Percentiles rank a stretch among this genome's conserved stretches.
phyloP scores from a whole-genome alignment of 306 rosid species.

The Urtica urens region DNA sequence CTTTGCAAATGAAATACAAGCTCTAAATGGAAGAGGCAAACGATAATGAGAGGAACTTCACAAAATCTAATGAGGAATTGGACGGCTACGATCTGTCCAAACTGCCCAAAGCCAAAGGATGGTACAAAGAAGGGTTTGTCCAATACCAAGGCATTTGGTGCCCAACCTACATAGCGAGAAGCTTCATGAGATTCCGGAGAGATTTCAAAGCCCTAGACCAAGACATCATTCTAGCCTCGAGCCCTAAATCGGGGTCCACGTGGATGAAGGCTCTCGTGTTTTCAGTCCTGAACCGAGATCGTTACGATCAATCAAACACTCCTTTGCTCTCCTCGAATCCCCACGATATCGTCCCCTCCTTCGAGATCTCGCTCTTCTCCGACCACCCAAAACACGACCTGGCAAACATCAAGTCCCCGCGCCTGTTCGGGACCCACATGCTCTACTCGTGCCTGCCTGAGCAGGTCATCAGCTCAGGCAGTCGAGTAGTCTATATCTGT shows the following conservation, averaged over 20 bases:
- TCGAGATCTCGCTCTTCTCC: not conserved
- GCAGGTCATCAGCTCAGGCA: not conserved
- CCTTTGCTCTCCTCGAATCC: not conserved
- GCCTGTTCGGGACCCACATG: not conserved
- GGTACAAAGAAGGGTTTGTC: not conserved
- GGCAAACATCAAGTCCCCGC: not conserved
- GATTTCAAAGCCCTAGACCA: not conserved
- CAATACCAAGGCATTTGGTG: not conserved
- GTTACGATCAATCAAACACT: not conserved
- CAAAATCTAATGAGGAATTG: no score
- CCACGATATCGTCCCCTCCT: not conserved
- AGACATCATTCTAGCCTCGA: not conserved
- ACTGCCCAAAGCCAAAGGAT: not conserved
- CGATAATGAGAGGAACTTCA: no score
- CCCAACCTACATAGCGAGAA: not conserved
- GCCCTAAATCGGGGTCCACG: not conserved
- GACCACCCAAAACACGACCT: not conserved
- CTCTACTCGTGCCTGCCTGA: not conserved
- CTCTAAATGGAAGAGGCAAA: no score
- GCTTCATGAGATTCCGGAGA: no score
- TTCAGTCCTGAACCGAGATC: not conserved
- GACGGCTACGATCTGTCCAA: not conserved
- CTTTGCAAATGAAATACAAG: no score
- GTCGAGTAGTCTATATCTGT: not conserved
- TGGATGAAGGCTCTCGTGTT: not conserved